phyloP scores from a whole-genome alignment of 805 yeast genomes.

The Candida namnaoensis region DNA sequence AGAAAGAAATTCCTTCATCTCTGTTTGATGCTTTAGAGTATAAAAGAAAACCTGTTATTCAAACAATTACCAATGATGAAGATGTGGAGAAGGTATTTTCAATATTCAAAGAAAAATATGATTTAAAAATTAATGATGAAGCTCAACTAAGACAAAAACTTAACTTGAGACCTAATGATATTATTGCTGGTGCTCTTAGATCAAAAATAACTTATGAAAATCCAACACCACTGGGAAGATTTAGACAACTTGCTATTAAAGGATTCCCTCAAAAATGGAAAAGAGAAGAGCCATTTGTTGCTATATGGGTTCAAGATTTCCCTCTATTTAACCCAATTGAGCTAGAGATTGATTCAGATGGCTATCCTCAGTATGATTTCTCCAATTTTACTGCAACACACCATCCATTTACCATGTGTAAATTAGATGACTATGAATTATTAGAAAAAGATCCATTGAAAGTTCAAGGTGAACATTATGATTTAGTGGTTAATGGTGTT shows the following conservation, averaged over 20 bases:
- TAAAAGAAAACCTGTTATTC: slow-evolving; percentile 49
- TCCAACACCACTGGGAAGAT: slow-evolving; percentile 89
- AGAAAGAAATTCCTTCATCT: slow-evolving; percentile 23
- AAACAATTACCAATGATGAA: slow-evolving; percentile 36
- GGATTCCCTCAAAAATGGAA: slow-evolving; percentile 38
- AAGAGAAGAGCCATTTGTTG: slow-evolving; percentile 36
- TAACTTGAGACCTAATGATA: slow-evolving; percentile 53
- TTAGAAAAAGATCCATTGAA: slow-evolving; percentile 47
- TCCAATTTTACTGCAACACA: slow-evolving; percentile 62
- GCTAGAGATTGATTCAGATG: slow-evolving; percentile 12
- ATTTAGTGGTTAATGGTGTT: slow-evolving; percentile 86
- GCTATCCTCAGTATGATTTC: slow-evolving; percentile 56
- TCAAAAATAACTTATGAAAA: slow-evolving; percentile 68
- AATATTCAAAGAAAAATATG: slow-evolving; percentile 19
- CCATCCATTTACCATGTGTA: slow-evolving; percentile 96
- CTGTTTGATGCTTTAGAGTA: slow-evolving; percentile 36
- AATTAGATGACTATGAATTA: slow-evolving; percentile 53
- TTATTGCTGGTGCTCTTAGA: slow-evolving; percentile 75
- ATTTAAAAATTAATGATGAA: slow-evolving; percentile 20
- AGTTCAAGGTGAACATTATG: slow-evolving; percentile 88
- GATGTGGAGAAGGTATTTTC: slow-evolving; percentile 37
- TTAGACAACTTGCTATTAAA: slow-evolving; percentile 66
- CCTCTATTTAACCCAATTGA: slow-evolving; percentile 84
- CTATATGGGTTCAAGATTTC: slow-evolving; percentile 84
- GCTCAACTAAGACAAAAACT: slow-evolving; percentile 26